Conservation (phyloP, 176 grass and related monocot genomes). For the Dactylis glomerata region DNA sequence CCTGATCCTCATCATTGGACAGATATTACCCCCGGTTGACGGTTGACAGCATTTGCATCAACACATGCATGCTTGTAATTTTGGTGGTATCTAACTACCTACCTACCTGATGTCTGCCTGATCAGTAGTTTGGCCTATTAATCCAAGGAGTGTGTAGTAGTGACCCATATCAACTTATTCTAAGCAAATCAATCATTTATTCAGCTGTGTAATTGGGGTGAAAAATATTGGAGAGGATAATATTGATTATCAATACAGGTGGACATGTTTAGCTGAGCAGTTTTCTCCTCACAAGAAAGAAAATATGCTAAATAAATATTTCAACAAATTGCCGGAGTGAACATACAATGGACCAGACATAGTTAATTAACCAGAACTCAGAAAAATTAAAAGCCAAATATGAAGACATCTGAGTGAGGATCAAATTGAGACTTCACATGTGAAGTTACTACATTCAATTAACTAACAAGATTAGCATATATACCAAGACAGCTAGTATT, state of each 20-base stretch:
- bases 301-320: neutral
- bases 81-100: neutral
- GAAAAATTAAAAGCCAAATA: neutral
- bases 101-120: neutral
- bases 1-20: neutral
- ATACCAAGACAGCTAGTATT: neutral
- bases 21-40: neutral
- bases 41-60: neutral
- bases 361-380: neutral
- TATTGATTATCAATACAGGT: neutral
- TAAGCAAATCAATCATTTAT: slow-evolving; percentile 6
- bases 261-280: neutral
- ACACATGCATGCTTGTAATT: neutral
- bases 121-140: neutral
- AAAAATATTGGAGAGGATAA: neutral
- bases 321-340: neutral
- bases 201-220: neutral
- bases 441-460: neutral
- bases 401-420: neutral
- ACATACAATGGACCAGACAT: neutral
- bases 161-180: neutral
- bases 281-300: neutral
- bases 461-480: neutral
- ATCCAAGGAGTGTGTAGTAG: neutral
- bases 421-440: neutral